Percentiles rank a stretch among this genome's conserved stretches.
Evolutionary conservation across 306 rosid genomes (phyloP).

Genomic region (Hylodesmum podocarpum): DNA sequence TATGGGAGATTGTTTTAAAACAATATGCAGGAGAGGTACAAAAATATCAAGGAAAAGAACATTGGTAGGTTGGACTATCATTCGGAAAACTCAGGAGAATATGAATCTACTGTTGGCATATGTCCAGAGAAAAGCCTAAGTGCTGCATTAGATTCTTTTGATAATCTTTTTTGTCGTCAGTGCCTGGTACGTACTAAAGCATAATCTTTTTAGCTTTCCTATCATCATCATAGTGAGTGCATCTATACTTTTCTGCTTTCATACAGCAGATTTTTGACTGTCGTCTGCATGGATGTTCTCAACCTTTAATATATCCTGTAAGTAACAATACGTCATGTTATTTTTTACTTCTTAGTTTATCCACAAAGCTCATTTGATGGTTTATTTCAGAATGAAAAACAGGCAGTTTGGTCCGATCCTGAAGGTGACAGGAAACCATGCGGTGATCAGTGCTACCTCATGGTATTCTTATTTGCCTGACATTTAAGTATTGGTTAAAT

Average conservation of each 20-base stretch:
- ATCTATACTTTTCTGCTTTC: constrained; percentile 39
- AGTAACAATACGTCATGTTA: constrained; percentile 37
- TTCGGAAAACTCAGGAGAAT: constrained; percentile 45
- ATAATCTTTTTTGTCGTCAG: constrained; percentile 94
- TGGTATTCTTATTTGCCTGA: constrained; percentile 50
- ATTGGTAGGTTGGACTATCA: constrained; percentile 37
- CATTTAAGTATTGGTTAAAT: constrained; percentile 10
- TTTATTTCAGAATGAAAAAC: constrained; percentile 80
- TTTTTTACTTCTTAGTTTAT: constrained; percentile 17
- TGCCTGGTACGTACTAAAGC: constrained; percentile 69
- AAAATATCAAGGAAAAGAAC: constrained; percentile 59
- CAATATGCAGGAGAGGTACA: constrained; percentile 72
- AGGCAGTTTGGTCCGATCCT: constrained; percentile 65
- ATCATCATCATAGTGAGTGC: constrained; percentile 16
- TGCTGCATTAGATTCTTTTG: constrained; percentile 91
- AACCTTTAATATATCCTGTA: constrained; percentile 75
- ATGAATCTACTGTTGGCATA: constrained; percentile 49
- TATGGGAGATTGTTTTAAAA: constrained; percentile 22
- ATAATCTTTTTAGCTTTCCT: constrained; percentile 19
- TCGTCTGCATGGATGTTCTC: constrained; percentile 92
- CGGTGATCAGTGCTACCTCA: constrained; percentile 82
- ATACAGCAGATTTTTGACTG: constrained; percentile 88
- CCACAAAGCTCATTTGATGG: constrained; percentile 37
- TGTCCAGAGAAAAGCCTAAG: constrained; percentile 72
- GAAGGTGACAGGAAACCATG: constrained; percentile 78